Conservation (phyloP, 345 rosid species). For the Eucalyptus globulus region DNA sequence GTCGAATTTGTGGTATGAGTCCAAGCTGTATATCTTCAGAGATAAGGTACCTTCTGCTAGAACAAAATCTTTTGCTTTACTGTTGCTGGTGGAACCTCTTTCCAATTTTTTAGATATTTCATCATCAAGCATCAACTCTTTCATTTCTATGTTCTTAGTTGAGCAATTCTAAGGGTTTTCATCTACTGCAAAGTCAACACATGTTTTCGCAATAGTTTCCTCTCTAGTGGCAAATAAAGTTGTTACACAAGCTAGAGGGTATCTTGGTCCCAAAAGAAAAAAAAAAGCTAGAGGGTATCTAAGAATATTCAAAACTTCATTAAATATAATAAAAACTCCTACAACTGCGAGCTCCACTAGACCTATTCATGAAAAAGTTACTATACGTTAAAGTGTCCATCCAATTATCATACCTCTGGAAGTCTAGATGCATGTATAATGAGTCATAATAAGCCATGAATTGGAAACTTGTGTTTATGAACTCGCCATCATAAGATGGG, state of each 20-base stretch:
- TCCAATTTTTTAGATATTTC: slow-evolving; percentile 4
- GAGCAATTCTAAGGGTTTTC: slow-evolving; percentile 1
- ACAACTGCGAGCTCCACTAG: slow-evolving; percentile 77
- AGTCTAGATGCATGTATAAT: not conserved
- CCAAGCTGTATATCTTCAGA: not conserved
- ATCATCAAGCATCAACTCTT: not conserved
- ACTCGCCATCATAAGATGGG: not conserved
- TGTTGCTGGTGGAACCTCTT: not conserved
- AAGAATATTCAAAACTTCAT: slow-evolving; percentile 77
- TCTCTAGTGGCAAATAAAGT: slow-evolving; percentile 91
- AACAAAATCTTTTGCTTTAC: not conserved
- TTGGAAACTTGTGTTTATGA: not conserved
- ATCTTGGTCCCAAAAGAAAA: slow-evolving; percentile 1
- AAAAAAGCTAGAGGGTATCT: slow-evolving; percentile 58
- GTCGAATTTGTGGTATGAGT: not conserved
- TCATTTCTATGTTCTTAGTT: not conserved
- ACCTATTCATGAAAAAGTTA: slow-evolving; percentile 10
- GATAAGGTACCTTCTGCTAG: not conserved
- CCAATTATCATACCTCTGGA: not conserved
- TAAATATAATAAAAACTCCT: slow-evolving; percentile 87
- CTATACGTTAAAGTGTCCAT: not conserved
- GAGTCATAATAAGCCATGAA: not conserved
- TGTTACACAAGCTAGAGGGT: slow-evolving; percentile 75
- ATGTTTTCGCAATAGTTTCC: slow-evolving; percentile 44
- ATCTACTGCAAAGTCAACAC: slow-evolving; percentile 7